Evolutionary conservation across 805 yeast genomes (phyloP), one percentile per base, ranked within the genome.

Genomic region (Scheffersomyces spartinae): DNA sequence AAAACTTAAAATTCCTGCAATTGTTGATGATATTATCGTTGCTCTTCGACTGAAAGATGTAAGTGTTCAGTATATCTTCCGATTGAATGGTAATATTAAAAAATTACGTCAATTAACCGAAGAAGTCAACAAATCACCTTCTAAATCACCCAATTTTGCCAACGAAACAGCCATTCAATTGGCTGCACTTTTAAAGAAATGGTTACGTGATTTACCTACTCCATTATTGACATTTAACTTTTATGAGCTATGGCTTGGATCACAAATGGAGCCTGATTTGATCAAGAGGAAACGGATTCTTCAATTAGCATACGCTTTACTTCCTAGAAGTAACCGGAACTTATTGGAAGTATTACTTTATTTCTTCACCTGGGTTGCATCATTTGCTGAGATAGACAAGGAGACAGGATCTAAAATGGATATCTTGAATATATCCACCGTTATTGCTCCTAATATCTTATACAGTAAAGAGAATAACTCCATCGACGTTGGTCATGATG

Each of bases 1-100:
- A 1, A 74, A 74, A 36, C 64, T 91, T 21, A 66, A 74, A 18
- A 79, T 91, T 21, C 99, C 99, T 1, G 65, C 82, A 24, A 60
- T 91, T 19, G 64, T 91, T 21, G 97, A 88, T 41, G 97, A 91
- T 42, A 58, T 86, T 10, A 72, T 91, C 18, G 68, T 72, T 16
- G 81, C 94, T 0, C 68, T 91, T 60, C 70, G 82, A 27, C 88
- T 79, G 32, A 84, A 82, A 63, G 97, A 91, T 52, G 72, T 88
- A 78, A 82, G 96, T 3, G 85, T 76, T 16, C 98, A 91, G 51
- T 98, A 98, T 32, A 78, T 91, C 4, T 91, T 91, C 66, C 71
- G 99, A 42, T 79, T 86, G 45, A 91, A 91, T 46, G 99, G 99
- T 43, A 91, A 91, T 46, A 86, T 91, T 43, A 74, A 85, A 40